Percentiles rank a stretch among this genome's conserved stretches.
These are phyloP conservation scores for Didymellaceae sp. DNA, from an alignment of 2,329 filamentous ascomycete genomes.

Conservation along the genomic window DNA sequence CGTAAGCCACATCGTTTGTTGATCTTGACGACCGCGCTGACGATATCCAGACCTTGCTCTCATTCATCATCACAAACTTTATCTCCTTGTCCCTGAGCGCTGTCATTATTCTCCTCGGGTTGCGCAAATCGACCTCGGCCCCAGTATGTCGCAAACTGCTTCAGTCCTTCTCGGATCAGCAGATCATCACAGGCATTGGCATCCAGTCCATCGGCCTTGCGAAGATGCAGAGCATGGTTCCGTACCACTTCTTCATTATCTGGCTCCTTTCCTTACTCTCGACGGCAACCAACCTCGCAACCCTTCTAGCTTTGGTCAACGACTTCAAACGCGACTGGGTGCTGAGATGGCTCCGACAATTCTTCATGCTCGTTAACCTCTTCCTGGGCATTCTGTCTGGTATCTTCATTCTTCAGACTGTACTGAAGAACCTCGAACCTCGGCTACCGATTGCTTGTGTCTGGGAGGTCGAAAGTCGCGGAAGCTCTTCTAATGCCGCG, in stretches of 20 bases:
- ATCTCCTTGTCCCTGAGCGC: constrained; percentile 63
- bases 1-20: constrained; percentile 48
- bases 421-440: constrained; percentile 59
- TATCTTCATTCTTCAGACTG: constrained; percentile 63
- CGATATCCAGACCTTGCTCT: constrained; percentile 60
- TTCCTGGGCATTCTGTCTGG: constrained; percentile 64
- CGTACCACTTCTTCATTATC: constrained; percentile 75
- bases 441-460: constrained; percentile 68
- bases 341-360: constrained; percentile 68
- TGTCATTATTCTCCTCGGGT: constrained; percentile 64
- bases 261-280: constrained; percentile 71
- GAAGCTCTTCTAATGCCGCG: constrained; percentile 49
- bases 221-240: constrained; percentile 64
- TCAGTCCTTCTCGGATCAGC: constrained; percentile 70
- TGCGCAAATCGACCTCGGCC: constrained; percentile 54
- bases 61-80: constrained; percentile 69
- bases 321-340: constrained; percentile 73
- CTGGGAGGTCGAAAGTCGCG: constrained; percentile 56
- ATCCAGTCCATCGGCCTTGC: constrained; percentile 69
- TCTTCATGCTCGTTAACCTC: constrained; percentile 71
- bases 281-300: constrained; percentile 70
- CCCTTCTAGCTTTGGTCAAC: constrained; percentile 68
- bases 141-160: constrained; percentile 69
- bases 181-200: constrained; percentile 73
- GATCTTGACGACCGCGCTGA: not conserved